Percentiles rank a stretch among this genome's conserved stretches.
Conservation (phyloP, 2,329 filamentous ascomycete genomes). For the Albophoma yamanashiensis region DNA sequence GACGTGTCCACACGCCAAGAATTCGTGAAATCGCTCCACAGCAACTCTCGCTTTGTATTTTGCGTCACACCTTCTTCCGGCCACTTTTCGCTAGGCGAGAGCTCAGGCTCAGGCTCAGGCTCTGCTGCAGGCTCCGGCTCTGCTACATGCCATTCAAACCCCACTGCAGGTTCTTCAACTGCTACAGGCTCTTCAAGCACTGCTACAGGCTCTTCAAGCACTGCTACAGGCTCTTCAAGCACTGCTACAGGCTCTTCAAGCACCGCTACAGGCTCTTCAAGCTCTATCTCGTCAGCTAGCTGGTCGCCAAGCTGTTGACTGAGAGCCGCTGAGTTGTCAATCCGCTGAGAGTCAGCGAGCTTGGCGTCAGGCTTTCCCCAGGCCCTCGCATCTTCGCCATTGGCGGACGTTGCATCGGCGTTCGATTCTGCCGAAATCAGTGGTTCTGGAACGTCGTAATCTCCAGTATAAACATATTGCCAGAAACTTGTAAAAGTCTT, state of each 20-base stretch:
- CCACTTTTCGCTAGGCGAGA: too few species aligned
- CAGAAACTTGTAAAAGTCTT: not conserved
- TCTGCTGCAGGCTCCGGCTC: too few species aligned
- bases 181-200: too few species aligned
- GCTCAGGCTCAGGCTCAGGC: not conserved
- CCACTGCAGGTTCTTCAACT: too few species aligned
- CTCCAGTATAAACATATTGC: not conserved
- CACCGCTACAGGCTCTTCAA: too few species aligned
- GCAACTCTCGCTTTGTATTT: not conserved
- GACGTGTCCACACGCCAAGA: not conserved
- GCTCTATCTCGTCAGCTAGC: not conserved
- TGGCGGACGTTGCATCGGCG: not conserved
- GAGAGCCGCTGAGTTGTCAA: not conserved
- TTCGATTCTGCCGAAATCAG: not conserved
- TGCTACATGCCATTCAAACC: too few species aligned
- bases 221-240: too few species aligned
- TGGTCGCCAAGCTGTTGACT: too few species aligned
- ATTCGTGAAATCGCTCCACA: not conserved
- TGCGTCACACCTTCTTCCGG: not conserved
- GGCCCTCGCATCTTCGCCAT: not conserved
- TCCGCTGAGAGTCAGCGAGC: not conserved
- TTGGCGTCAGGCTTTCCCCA: not conserved
- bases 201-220: too few species aligned
- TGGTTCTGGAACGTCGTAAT: not conserved
- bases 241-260: too few species aligned